Evolutionary conservation across 2,329 filamentous ascomycete species (phyloP), one percentile per base, ranked within the genome.

Genomic region (Neocucurbitaria cava): DNA sequence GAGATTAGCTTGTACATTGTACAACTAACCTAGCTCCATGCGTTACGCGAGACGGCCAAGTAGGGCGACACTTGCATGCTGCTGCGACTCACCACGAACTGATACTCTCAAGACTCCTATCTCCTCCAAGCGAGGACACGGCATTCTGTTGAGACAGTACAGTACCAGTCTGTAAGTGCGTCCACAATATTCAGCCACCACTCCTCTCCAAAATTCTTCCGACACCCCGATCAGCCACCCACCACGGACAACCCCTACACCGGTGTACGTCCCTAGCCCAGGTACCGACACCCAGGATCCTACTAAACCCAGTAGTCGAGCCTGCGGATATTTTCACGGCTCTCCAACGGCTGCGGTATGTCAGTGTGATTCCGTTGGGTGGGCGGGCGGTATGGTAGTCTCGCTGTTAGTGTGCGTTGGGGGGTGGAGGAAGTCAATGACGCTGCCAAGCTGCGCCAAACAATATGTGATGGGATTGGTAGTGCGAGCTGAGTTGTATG

Each of bases 271-370:
- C 26, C 26, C 13, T 31, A 31, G 30, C 13, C 30, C 30, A 31
- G 30, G 30, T 15, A 31, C 5, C 31, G 36, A 18, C 21, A 21
- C 21, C 36, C 6, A 21, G 17, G 8, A 35, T 6, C 17, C 3
- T 17, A 35, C 15, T 35, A 17, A 35, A 17, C 13, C 5, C 31
- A 35, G 13, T 35, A 35, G 1, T 28, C 28, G n/a, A 3, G 10
- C 21, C 21, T 15, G 6, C 41, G 23, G 41, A n/a, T 11, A 18
- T 17, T n/a, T 11, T 21, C 35, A 42, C 41, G 49, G 49, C 20
- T 66, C 64, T 60, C 64, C 64, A 59, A 54, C 63, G 61, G 62
- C 48, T 1, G 40, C 36, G 18, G 38, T 28, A 17, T 20, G 20
- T 15, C 23, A n/a, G n/a, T n/a, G n/a, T n/a, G 4, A 18, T 15